These are phyloP conservation scores for Scedosporium minutisporum DNA, from an alignment of 2,329 filamentous ascomycete species.

Conservation along the genomic window DNA sequence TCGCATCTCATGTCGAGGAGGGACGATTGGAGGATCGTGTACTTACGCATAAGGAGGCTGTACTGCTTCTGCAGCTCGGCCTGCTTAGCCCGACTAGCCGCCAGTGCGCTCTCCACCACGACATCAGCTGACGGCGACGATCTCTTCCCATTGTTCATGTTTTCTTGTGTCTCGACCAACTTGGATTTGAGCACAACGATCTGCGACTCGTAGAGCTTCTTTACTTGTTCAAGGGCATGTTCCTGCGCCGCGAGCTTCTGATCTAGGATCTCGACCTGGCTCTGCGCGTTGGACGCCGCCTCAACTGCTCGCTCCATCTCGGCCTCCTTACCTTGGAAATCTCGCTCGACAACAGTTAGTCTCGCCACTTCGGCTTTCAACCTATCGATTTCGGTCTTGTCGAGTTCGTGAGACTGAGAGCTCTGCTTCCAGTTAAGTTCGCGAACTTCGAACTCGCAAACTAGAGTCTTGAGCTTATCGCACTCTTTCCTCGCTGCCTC, in stretches of 20 bases:
- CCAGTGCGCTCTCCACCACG: conserved; percentile 34
- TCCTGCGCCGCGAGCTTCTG: conserved; percentile 46
- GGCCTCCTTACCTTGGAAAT: conserved; percentile 54
- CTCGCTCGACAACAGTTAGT: conserved; percentile 50
- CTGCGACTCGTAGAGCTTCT: conserved; percentile 36
- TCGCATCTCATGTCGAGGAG: conserved; percentile 32
- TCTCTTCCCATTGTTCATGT: conserved; percentile 16
- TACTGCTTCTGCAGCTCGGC: conserved; percentile 44
- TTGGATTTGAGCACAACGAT: conserved; percentile 35
- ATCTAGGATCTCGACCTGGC: conserved; percentile 47
- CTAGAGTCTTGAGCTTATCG: conserved; percentile 53
- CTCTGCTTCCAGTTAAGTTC: conserved; percentile 56
- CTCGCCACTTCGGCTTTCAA: conserved; percentile 50
- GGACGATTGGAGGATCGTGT: conserved; percentile 40
- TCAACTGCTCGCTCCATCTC: conserved; percentile 47
- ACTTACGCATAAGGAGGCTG: conserved; percentile 38
- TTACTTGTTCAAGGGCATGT: conserved; percentile 33
- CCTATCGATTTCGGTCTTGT: conserved; percentile 49
- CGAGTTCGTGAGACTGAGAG: conserved; percentile 51
- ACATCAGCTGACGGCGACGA: conserved; percentile 20
- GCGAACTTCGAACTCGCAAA: conserved; percentile 60
- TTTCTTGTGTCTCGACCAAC: conserved; percentile 28
- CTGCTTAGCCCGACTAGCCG: conserved; percentile 43
- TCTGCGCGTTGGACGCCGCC: conserved; percentile 49
- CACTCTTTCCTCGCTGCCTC: conserved; percentile 48